These are phyloP conservation scores for Triangularia verruculosa DNA, from an alignment of 2,329 filamentous ascomycete species.

Conservation along the genomic window DNA sequence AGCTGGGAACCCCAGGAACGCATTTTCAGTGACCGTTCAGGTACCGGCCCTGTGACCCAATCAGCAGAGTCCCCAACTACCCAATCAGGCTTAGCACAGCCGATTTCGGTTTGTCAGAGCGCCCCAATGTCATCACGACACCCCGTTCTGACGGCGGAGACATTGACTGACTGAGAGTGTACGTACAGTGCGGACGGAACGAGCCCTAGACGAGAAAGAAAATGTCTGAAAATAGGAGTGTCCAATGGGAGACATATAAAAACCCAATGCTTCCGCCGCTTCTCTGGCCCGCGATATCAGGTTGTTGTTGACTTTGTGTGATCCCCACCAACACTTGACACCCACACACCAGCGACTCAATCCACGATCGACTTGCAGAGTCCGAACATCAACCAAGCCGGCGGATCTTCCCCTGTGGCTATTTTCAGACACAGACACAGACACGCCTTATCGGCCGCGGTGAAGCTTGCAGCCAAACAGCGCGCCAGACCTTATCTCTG, in stretches of 20 bases:
- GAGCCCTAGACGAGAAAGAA: constrained; percentile 8
- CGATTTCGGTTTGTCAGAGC: constrained; percentile 24
- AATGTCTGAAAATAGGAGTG: constrained; percentile 13
- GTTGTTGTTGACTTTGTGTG: not conserved
- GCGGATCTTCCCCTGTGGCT: constrained; percentile 10
- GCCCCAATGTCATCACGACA: constrained; percentile 27
- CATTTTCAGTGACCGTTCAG: constrained; percentile 23
- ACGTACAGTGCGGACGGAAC: constrained; percentile 12
- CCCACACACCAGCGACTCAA: not conserved
- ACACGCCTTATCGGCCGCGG: constrained; percentile 17
- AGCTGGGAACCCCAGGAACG: constrained; percentile 11
- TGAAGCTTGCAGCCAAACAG: constrained; percentile 21
- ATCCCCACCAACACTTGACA: constrained; percentile 1
- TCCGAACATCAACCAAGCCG: not conserved
- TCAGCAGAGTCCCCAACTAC: constrained; percentile 26
- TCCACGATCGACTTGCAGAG: constrained; percentile 12
- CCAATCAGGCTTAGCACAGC: constrained; percentile 23
- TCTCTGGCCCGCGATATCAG: not conserved
- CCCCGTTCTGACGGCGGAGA: constrained; percentile 20
- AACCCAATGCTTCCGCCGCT: not conserved
- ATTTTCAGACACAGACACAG: constrained; percentile 20
- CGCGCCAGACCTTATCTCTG: constrained; percentile 24
- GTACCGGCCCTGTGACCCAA: constrained; percentile 30
- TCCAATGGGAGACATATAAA: not conserved
- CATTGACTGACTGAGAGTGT: constrained; percentile 11